A percentile compares a stretch with the other conserved stretches of the same genome.
Evolutionary conservation across 2,329 filamentous ascomycete genomes (phyloP).

Genomic region (Chaetomium strumarium): DNA sequence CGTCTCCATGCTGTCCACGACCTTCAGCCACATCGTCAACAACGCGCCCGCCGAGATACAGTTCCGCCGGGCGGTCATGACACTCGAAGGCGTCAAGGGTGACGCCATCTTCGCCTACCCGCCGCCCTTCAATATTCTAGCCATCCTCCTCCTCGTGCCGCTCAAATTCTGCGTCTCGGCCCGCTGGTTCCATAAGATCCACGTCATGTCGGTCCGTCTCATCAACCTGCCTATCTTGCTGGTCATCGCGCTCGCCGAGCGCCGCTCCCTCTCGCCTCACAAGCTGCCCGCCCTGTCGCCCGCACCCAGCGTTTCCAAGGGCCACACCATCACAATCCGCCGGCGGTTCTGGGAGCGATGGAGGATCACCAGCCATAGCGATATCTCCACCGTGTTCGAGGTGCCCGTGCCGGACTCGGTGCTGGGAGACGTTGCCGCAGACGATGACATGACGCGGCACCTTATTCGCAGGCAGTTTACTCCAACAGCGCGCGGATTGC

Average conservation of each 20-base stretch:
- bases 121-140: slow-evolving; percentile 77
- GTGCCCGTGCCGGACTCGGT: slow-evolving; percentile 59
- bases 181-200: slow-evolving; percentile 86
- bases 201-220: slow-evolving; percentile 67
- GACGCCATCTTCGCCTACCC: slow-evolving; percentile 79
- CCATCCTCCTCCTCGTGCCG: slow-evolving; percentile 66
- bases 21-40: slow-evolving; percentile 69
- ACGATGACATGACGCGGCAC: slow-evolving; percentile 53
- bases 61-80: slow-evolving; percentile 73
- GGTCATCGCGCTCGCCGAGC: slow-evolving; percentile 64
- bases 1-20: slow-evolving; percentile 80
- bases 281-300: slow-evolving; percentile 15
- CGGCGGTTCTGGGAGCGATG: slow-evolving; percentile 60
- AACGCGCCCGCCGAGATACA: slow-evolving; percentile 80
- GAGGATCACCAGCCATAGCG: slow-evolving; percentile 64
- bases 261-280: slow-evolving; percentile 57
- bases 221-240: slow-evolving; percentile 72
- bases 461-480: slow-evolving; percentile 51
- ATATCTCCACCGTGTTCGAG: slow-evolving; percentile 68
- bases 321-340: slow-evolving; percentile 5
- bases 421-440: slow-evolving; percentile 50
- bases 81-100: slow-evolving; percentile 78
- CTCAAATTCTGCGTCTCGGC: slow-evolving; percentile 73
- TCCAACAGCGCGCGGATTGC: neutral
- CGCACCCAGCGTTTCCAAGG: slow-evolving; percentile 4